A percentile compares a stretch with the other conserved stretches of the same genome.
These are phyloP conservation scores for Heliosperma pusillum DNA, from an alignment of 148 eudicot genomes.

Conservation along the genomic window DNA sequence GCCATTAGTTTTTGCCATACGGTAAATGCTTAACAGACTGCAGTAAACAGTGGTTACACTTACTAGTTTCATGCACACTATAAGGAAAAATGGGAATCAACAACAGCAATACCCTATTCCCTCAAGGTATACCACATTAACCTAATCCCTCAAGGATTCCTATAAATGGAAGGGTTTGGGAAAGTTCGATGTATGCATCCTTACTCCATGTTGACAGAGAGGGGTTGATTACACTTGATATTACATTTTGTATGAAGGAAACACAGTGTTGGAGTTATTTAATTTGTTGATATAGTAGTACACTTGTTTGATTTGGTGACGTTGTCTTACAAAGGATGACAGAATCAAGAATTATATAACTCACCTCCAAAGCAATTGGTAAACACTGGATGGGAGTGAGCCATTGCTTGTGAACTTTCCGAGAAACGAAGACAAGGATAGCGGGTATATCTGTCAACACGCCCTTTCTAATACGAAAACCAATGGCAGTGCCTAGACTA, in stretches of 20 bases:
- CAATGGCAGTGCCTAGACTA: conserved; percentile 97
- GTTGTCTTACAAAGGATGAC: background rate
- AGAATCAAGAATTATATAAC: background rate
- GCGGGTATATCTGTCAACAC: conserved; percentile 92
- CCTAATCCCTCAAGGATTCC: too few species aligned
- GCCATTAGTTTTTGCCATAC: conserved; percentile 6
- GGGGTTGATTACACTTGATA: background rate
- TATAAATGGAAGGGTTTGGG: background rate
- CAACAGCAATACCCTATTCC: background rate
- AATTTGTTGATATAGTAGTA: background rate
- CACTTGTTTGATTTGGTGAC: background rate
- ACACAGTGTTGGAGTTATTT: background rate
- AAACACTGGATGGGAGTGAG: conserved; percentile 84
- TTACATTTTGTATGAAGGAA: background rate
- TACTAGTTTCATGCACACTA: background rate
- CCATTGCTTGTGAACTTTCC: conserved; percentile 99
- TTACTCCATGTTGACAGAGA: background rate
- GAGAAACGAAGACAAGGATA: conserved; percentile 88
- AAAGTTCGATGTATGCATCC: too few species aligned
- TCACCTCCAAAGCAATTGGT: conserved; percentile 89
- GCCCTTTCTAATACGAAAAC: conserved; percentile 82
- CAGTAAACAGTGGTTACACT: background rate
- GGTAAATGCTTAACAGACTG: background rate
- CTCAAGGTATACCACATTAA: too few species aligned
- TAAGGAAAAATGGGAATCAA: background rate